Evolutionary conservation across 83 land plant genomes (phyloP), one percentile per base, ranked within the genome.

Genomic region (Diphasiastrum complanatum): DNA sequence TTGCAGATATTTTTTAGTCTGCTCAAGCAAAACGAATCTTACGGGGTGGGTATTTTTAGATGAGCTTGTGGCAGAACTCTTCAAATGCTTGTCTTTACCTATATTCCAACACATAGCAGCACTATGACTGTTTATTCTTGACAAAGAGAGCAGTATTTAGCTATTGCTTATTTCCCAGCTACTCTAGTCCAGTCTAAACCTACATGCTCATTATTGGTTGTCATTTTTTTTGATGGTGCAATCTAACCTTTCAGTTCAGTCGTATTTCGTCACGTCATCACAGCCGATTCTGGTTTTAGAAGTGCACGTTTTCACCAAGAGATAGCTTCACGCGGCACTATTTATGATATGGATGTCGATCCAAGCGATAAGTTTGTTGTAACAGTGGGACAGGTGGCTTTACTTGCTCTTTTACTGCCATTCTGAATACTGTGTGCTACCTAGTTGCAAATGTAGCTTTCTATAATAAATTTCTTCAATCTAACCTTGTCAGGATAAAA

Each of bases 291-390:
- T 63, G 76, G 60, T 31, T 68, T 45, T 63, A 77, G 67, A 70
- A 73, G 80, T 65, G 58, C 57, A 14, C 76, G 78, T 18, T 71
- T 75, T 51, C 87, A 80, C 60, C 81, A 82, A 25, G 81, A 82
- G 58, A 55, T 75, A 60, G 78, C 80, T 11, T 70, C 81, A 27
- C 61, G 68, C 28, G 91, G 87, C n/a, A 77, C 78, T 25, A 70
- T 86, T 6, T 73, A 83, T 75, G 91, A 83, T 65, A 72, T 86
- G 81, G 81, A 68, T 46, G 47, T 81, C 45, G 79, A 86, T 61
- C 76, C 77, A 14, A 36, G 11, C 4, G 65, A 64, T 38, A 72
- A 83, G 45, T 38, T 73, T 60, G 91, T 33, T 6, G 69, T 83
- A 1, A 81, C 91, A 6, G 87, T 83, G 19, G 84, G 87, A 8